A percentile compares a stretch with the other conserved stretches of the same genome.
Evolutionary conservation across 805 yeast species (phyloP).

Genomic region (Candida patagonica): DNA sequence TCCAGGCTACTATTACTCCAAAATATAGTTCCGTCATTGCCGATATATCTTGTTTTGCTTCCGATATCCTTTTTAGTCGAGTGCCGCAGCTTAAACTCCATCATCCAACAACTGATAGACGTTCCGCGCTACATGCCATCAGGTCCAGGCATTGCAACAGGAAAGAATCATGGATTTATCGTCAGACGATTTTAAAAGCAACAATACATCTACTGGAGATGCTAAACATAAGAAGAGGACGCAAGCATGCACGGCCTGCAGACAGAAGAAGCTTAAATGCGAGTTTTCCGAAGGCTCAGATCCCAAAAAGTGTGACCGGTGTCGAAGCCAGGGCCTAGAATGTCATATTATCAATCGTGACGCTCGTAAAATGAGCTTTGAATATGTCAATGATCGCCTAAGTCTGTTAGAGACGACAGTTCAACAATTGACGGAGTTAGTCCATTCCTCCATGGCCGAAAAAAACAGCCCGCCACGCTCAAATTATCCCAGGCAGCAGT

Average conservation of each 20-base stretch:
- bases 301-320: slow-evolving; percentile 16
- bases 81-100: too few species aligned
- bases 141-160: too few species aligned
- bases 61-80: too few species aligned
- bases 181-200: too few species aligned
- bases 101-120: too few species aligned
- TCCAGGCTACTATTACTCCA: too few species aligned
- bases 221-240: slow-evolving; percentile 15
- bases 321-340: slow-evolving; percentile 10
- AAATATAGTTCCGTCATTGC: too few species aligned
- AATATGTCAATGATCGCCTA: slow-evolving; percentile 9
- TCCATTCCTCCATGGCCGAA: not conserved
- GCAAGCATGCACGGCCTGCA: slow-evolving; percentile 16
- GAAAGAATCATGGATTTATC: too few species aligned
- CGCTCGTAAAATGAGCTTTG: slow-evolving; percentile 9
- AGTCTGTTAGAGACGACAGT: slow-evolving; percentile 10
- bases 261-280: slow-evolving; percentile 15
- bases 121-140: too few species aligned
- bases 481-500: not conserved
- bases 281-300: slow-evolving; percentile 10
- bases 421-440: slow-evolving; percentile 6
- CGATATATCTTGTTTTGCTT: too few species aligned
- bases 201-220: too few species aligned
- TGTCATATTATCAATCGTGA: slow-evolving; percentile 10
- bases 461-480: slow-evolving; percentile 4